These are phyloP conservation scores for Neurospora cerealis DNA, from an alignment of 495 filamentous ascomycete species.

Conservation along the genomic window DNA sequence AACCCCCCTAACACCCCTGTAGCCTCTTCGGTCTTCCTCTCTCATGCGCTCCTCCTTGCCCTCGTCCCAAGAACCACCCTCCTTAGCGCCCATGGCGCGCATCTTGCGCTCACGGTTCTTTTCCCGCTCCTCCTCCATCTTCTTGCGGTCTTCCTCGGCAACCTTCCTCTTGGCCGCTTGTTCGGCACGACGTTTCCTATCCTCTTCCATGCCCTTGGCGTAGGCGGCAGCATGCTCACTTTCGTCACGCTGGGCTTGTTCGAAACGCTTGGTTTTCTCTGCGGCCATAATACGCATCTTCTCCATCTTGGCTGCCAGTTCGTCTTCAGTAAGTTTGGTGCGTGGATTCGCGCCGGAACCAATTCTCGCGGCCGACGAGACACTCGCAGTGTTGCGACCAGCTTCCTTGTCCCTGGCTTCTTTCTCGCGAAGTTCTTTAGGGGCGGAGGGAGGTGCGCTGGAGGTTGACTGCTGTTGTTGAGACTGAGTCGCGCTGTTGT, in stretches of 20 bases:
- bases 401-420: not conserved
- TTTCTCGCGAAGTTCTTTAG: conserved; percentile 2
- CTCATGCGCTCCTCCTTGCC: conserved; percentile 28
- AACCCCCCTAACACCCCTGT: conserved; percentile 27
- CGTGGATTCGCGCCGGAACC: conserved; percentile 38
- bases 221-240: conserved; percentile 39
- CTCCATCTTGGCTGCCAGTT: conserved; percentile 42
- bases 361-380: conserved; percentile 23
- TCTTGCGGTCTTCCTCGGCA: conserved; percentile 32
- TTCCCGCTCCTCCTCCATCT: conserved; percentile 40
- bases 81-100: conserved; percentile 33
- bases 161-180: conserved; percentile 27
- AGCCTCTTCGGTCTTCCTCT: conserved; percentile 22
- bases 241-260: conserved; percentile 41
- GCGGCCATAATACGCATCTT: conserved; percentile 36
- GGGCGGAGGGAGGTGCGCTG: not conserved
- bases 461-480: conserved; percentile 1
- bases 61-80: conserved; percentile 36
- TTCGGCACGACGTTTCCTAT: conserved; percentile 33
- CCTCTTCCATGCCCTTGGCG: conserved; percentile 40
- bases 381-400: conserved; percentile 20
- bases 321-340: conserved; percentile 42
- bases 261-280: conserved; percentile 39
- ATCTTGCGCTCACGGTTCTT: conserved; percentile 39
- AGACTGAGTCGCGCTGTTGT: conserved; percentile 1